These are phyloP conservation scores for Plasmodium malariae DNA, from an alignment of 169 alveolate genomes.

Conservation along the genomic window DNA sequence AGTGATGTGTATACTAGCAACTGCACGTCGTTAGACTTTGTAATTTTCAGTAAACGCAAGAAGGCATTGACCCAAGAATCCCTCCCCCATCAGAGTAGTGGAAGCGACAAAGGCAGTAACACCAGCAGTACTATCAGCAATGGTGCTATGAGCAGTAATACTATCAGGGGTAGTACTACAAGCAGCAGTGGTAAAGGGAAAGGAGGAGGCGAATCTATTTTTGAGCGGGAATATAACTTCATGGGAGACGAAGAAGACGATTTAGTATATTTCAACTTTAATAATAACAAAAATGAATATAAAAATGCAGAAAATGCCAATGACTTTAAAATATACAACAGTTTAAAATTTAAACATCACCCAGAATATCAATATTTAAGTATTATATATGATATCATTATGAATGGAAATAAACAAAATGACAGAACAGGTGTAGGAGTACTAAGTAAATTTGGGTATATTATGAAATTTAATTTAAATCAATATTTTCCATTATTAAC, in stretches of 20 bases:
- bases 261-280: slow-evolving; percentile 32
- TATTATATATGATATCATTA: slow-evolving; percentile 91
- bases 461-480: slow-evolving; percentile 94
- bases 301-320: slow-evolving; percentile 23
- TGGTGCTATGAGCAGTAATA: not conserved
- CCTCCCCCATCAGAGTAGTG: not conserved
- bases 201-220: not conserved
- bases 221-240: not conserved
- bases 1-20: slow-evolving; percentile 79
- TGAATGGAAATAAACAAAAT: slow-evolving; percentile 91
- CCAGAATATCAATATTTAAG: slow-evolving; percentile 96
- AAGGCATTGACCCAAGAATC: not conserved
- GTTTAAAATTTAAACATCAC: slow-evolving; percentile 85
- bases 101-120: not conserved
- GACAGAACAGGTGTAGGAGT: slow-evolving; percentile 95
- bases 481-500: slow-evolving; percentile 96
- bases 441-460: slow-evolving; percentile 93
- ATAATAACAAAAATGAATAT: slow-evolving; percentile 40
- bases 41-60: slow-evolving; percentile 46
- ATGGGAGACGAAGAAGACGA: slow-evolving; percentile 74
- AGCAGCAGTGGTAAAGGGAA: not conserved
- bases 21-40: slow-evolving; percentile 76
- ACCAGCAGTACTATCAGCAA: not conserved
- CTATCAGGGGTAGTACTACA: not conserved
- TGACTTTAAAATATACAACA: slow-evolving; percentile 81